phyloP scores from a whole-genome alignment of 208 protist species.

The Trypanosoma theileri region DNA sequence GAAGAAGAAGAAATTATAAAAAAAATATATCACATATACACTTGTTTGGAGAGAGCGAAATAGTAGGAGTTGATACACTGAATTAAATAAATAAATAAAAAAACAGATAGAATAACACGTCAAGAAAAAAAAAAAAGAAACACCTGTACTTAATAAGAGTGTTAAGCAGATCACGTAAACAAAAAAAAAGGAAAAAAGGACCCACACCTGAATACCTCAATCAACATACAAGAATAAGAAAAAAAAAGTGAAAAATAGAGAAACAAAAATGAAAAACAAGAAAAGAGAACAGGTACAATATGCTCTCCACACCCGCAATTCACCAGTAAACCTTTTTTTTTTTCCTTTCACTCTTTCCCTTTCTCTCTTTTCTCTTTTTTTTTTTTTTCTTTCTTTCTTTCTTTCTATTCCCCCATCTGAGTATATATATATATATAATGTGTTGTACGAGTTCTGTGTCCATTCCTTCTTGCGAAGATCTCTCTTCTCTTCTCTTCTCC shows the following conservation, averaged over 20 bases:
- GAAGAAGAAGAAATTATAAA: constrained; percentile 13
- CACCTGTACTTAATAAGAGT: too few relatives aligned
- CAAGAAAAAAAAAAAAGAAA: too few relatives aligned
- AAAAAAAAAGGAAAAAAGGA: too few relatives aligned
- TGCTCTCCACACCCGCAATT: neutral
- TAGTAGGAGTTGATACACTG: too few relatives aligned
- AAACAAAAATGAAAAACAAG: constrained; percentile 16
- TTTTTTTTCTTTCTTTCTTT: constrained; percentile 20
- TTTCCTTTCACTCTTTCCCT: constrained; percentile 3
- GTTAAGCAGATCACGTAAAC: too few relatives aligned
- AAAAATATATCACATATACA: neutral
- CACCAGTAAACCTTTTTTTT: neutral
- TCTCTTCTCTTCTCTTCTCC: neutral
- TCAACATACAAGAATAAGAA: too few relatives aligned
- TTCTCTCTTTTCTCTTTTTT: neutral
- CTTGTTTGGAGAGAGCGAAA: too few relatives aligned
- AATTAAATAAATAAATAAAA: too few relatives aligned
- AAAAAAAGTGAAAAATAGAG: neutral
- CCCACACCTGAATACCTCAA: too few relatives aligned
- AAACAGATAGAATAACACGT: too few relatives aligned
- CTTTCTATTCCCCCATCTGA: constrained; percentile 23
- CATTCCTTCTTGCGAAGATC: neutral
- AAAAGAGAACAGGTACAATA: constrained; percentile 9
- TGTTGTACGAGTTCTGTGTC: too few relatives aligned
- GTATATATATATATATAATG: neutral